A percentile compares a stretch with the other conserved stretches of the same genome.
These are phyloP conservation scores for Acacia crassicarpa DNA, from an alignment of 306 rosid species.

Conservation along the genomic window DNA sequence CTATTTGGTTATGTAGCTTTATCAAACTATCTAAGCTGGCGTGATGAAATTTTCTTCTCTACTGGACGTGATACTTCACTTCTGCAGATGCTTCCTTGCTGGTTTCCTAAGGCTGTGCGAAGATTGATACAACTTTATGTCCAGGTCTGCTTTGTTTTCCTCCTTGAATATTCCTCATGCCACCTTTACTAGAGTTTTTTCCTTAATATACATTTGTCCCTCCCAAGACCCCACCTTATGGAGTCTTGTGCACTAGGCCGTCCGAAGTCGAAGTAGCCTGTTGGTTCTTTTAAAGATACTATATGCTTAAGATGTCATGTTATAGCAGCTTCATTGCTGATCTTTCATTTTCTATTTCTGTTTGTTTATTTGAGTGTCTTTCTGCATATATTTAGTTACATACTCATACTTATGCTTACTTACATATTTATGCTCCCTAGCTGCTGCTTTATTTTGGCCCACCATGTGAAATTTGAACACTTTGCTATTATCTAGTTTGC, in stretches of 20 bases:
- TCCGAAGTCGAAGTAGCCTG: conserved; percentile 6
- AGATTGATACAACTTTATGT: conserved; percentile 87
- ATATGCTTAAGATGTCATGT: conserved; percentile 19
- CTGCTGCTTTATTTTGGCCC: not conserved
- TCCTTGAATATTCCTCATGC: conserved; percentile 22
- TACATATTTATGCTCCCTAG: not conserved
- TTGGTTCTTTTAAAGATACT: conserved; percentile 16
- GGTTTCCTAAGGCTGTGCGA: conserved; percentile 87
- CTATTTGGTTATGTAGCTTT: conserved; percentile 53
- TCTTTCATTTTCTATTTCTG: conserved; percentile 4
- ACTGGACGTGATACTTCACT: conserved; percentile 91
- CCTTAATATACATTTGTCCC: not conserved
- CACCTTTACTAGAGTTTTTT: not conserved
- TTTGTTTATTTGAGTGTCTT: not conserved
- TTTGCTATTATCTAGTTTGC: conserved; percentile 19
- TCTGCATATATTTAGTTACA: not conserved
- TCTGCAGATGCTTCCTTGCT: conserved; percentile 91
- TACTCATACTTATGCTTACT: not conserved
- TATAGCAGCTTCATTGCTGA: conserved; percentile 10
- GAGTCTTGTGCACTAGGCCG: too few species aligned
- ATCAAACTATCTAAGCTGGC: conserved; percentile 84
- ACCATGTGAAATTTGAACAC: not conserved
- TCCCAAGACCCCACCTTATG: too few species aligned
- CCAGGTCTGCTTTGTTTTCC: conserved; percentile 63
- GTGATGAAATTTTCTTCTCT: conserved; percentile 77